Evolutionary conservation across 78 protist genomes (phyloP), one percentile per base, ranked within the genome.

Genomic region (Chrysochromulina tobinii): DNA sequence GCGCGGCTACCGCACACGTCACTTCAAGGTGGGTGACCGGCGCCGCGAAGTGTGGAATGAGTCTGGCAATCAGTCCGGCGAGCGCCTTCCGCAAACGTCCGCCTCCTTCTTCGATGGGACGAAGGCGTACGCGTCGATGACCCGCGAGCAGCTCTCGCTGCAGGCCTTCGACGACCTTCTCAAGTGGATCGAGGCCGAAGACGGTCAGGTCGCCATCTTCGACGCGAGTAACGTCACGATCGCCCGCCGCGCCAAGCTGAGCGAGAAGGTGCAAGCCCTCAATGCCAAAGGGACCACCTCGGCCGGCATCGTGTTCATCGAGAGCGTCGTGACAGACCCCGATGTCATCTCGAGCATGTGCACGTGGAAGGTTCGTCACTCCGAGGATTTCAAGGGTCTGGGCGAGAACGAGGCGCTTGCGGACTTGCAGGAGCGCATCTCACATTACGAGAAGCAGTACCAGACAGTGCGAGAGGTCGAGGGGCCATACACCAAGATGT

Each of bases 21-120:
- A 89, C 7, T 94, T 91, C 73, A 94, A 94, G 68, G 92, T 90
- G 18, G 96, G 96, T n/a, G 61, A 91, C 87, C 72, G 93, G 2
- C 72, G 93, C 17, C n/a, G 20, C 57, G 86, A 68, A 4, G 66
- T 69, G 1, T 64, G 64, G 7, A 38, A 38, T 38, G 86, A 23
- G 59, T 21, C 38, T 38, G 38, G 38, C 38, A 38, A 38, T 38
- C 38, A 38, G 38, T 38, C 38, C 38, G 38, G 38, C 38, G 38
- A 38, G 38, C 38, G 38, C 38, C 38, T 38, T 38, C 38, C 38
- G 38, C 38, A 38, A 38, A 38, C 38, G 38, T 38, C 38, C 38
- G 61, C 61, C 61, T 38, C 38, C 14, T 93, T 93, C 77, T 93
- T 88, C 57, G 91, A 93, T 54, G 81, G 72, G 38, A 2, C 1